Conservation (phyloP, 352 stramenopile species). For the Albugo laibachii region DNA sequence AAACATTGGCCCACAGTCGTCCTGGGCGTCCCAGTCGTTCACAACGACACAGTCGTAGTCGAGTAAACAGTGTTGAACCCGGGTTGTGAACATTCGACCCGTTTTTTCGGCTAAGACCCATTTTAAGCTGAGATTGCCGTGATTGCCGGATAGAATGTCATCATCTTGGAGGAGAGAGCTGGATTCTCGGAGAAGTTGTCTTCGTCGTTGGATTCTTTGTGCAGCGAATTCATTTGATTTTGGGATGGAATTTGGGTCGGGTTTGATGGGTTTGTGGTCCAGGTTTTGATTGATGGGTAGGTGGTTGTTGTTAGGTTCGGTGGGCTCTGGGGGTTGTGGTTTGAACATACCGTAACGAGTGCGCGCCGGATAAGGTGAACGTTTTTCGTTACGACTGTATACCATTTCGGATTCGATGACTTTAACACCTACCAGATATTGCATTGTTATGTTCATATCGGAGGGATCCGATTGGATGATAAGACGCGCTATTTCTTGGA, state of each 20-base stretch:
- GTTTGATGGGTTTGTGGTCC: constrained; percentile 12
- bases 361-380: background rate
- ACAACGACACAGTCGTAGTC: constrained; percentile 61
- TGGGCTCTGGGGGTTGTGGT: no score
- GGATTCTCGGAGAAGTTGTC: background rate
- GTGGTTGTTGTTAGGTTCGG: background rate
- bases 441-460: constrained; percentile 23
- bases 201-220: constrained; percentile 1
- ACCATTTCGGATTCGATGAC: constrained; percentile 25
- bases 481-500: constrained; percentile 41
- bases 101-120: constrained; percentile 44
- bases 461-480: constrained; percentile 36
- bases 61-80: constrained; percentile 30
- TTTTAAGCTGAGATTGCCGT: constrained; percentile 50
- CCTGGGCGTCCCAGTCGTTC: constrained; percentile 34
- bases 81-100: constrained; percentile 39
- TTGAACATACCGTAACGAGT: no score
- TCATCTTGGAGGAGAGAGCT: background rate
- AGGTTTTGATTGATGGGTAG: constrained; percentile 2
- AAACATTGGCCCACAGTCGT: no score
- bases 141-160: constrained; percentile 13
- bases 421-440: constrained; percentile 45
- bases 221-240: background rate
- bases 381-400: constrained; percentile 29
- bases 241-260: constrained; percentile 13